phyloP scores from a whole-genome alignment of 176 grass and related monocot genomes.

The Eragrostis curvula region DNA sequence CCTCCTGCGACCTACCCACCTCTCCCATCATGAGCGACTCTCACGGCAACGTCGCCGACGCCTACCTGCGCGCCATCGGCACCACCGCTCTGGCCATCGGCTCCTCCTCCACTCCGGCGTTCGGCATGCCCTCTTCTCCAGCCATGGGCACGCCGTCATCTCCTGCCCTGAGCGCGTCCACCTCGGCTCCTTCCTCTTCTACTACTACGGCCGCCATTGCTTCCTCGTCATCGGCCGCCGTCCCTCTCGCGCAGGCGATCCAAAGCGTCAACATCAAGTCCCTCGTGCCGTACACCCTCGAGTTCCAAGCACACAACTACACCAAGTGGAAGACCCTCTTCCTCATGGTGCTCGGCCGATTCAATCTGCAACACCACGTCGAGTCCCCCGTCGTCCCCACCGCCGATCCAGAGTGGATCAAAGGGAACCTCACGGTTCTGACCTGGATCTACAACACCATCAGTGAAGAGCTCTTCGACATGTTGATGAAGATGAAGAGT shows the following conservation, averaged over 20 bases:
- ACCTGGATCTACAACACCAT: neutral
- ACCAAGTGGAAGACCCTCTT: neutral
- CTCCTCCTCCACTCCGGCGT: too few species aligned
- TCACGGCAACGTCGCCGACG: too few species aligned
- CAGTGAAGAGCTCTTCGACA: neutral
- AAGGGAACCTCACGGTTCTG: neutral
- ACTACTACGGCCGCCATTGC: fast-evolving
- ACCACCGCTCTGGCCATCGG: neutral
- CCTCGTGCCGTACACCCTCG: neutral
- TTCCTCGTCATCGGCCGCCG: neutral
- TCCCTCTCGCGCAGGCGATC: neutral
- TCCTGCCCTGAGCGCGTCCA: too few species aligned
- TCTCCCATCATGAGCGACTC: too few species aligned
- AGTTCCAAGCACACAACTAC: neutral
- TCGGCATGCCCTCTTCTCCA: neutral
- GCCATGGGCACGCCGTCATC: too few species aligned
- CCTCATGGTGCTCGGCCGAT: neutral
- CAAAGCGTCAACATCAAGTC: neutral
- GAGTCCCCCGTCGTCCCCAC: fast-evolving
- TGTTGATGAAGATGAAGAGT: neutral
- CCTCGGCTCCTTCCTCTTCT: neutral
- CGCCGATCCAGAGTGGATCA: neutral
- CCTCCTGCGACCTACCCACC: too few species aligned
- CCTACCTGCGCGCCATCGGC: too few species aligned
- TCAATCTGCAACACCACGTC: neutral